These are phyloP conservation scores for Cladochytrium replicatum DNA, from an alignment of 192 early-diverging fungal species.

Conservation along the genomic window DNA sequence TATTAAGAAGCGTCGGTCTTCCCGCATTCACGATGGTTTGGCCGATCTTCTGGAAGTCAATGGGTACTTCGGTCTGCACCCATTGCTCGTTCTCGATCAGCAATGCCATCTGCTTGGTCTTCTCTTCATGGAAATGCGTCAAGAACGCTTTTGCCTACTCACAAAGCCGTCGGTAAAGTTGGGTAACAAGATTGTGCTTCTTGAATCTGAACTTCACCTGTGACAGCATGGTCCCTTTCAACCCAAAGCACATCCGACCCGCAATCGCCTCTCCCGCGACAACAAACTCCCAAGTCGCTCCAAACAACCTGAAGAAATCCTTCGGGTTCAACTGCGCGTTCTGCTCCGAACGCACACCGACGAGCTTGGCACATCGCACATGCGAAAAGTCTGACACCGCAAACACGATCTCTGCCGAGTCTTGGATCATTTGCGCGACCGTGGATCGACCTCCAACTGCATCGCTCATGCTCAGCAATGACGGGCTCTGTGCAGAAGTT, in stretches of 20 bases:
- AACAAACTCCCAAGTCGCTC: constrained; percentile 76
- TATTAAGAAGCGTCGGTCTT: constrained; percentile 26
- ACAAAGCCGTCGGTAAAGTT: not conserved
- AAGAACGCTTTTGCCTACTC: constrained; percentile 78
- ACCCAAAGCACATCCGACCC: constrained; percentile 79
- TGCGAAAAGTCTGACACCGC: constrained; percentile 79
- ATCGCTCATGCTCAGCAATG: not conserved
- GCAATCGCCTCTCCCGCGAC: constrained; percentile 64
- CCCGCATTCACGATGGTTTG: constrained; percentile 56
- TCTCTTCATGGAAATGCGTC: constrained; percentile 88
- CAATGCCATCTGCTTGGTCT: constrained; percentile 70
- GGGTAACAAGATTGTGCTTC: not conserved
- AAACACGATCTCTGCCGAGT: constrained; percentile 65
- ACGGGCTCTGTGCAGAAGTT: not conserved
- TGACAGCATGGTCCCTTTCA: constrained; percentile 77
- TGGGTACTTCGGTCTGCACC: constrained; percentile 84
- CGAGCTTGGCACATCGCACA: constrained; percentile 74
- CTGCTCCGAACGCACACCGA: constrained; percentile 80
- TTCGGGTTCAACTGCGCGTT: constrained; percentile 77
- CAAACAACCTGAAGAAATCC: constrained; percentile 79
- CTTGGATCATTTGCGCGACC: constrained; percentile 48
- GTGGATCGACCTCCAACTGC: constrained; percentile 4
- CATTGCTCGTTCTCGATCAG: constrained; percentile 97
- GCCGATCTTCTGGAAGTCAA: constrained; percentile 83
- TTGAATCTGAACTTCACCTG: constrained; percentile 39